Conservation (phyloP, 352 stramenopile species). For the Blastocystis hominis region DNA sequence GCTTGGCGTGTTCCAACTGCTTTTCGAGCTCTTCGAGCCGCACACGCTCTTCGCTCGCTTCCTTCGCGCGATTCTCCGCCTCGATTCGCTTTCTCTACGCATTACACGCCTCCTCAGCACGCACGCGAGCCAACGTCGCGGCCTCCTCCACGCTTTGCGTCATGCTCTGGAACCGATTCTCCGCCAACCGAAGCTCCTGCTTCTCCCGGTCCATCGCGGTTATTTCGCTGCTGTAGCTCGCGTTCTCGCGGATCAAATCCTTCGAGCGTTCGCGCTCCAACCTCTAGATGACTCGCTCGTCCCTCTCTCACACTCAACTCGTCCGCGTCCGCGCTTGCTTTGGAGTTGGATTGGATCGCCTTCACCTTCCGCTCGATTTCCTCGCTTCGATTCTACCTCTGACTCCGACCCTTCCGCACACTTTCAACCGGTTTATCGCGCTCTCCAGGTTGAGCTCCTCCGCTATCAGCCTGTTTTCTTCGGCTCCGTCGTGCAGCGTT, state of each 20-base stretch:
- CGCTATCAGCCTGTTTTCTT: slow-evolving; percentile 62
- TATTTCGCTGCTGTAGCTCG: slow-evolving; percentile 69
- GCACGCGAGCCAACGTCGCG: neutral
- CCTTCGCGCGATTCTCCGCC: slow-evolving; percentile 69
- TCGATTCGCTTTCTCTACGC: slow-evolving; percentile 59
- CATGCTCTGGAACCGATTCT: slow-evolving; percentile 58
- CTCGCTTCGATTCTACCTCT: neutral
- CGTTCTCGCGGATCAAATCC: slow-evolving; percentile 72
- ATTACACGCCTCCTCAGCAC: neutral
- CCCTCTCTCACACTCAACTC: neutral
- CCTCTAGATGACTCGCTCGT: neutral
- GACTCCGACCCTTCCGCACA: neutral
- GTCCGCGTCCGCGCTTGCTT: neutral
- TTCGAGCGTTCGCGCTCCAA: slow-evolving; percentile 69
- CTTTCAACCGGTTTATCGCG: slow-evolving; percentile 72
- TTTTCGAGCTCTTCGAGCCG: slow-evolving; percentile 68
- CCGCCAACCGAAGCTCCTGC: slow-evolving; percentile 62
- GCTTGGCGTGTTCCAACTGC: neutral
- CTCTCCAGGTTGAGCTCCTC: slow-evolving; percentile 78
- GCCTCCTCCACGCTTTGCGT: neutral
- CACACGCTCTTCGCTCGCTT: slow-evolving; percentile 70
- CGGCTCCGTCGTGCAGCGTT: slow-evolving; percentile 61
- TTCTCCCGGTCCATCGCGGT: slow-evolving; percentile 64
- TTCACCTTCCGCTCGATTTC: neutral
- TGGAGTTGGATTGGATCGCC: no score